Evolutionary conservation across 768 basidiomycete species (phyloP), one percentile per base, ranked within the genome.

Genomic region (Naganishia randhawae): DNA sequence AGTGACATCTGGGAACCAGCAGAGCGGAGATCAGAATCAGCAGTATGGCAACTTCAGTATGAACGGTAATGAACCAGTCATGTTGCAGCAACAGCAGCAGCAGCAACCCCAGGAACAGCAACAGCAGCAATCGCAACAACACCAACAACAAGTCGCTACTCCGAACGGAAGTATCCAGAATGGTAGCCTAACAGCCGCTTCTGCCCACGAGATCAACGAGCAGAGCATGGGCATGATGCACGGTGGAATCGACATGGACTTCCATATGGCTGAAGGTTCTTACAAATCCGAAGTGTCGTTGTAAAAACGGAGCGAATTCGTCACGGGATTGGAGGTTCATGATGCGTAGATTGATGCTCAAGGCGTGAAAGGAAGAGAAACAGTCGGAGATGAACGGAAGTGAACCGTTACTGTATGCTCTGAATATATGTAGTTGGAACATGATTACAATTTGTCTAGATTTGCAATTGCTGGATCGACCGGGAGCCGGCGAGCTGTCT

Each of bases 141-240:
- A 33, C 55, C 55, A 35, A 37, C 33, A 37, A 51, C n/a, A n/a
- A 22, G 45, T 8, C 41, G n/a, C 29, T 1, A 54, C 25, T n/a
- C 11, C 53, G 19, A 45, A 67, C 27, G 48, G 31, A 19, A 52
- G 31, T n/a, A 19, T 22, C 1, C n/a, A 17, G 3, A 67, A 64
- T 27, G 63, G 63, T 5, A 39, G 57, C 52, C 53, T 48, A 17
- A 45, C 53, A 10, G 54, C 63, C 37, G 29, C 66, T 17, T 65
- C 69, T 11, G 37, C 37, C 31, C 66, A 67, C 53, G 63, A 65
- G 52, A 22, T 69, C 31, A 53, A 54, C 51, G 63, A 64, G 50
- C 64, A 55, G 50, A 41, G 64, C 29, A 69, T 69, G 68, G 51
- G 69, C 1, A 69, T 69, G 69, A 69, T 69, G 69, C 65, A 50